Base-by-base conservation (phyloP, 306 rosid genomes). In the Gastrolobium villosum region DNA sequence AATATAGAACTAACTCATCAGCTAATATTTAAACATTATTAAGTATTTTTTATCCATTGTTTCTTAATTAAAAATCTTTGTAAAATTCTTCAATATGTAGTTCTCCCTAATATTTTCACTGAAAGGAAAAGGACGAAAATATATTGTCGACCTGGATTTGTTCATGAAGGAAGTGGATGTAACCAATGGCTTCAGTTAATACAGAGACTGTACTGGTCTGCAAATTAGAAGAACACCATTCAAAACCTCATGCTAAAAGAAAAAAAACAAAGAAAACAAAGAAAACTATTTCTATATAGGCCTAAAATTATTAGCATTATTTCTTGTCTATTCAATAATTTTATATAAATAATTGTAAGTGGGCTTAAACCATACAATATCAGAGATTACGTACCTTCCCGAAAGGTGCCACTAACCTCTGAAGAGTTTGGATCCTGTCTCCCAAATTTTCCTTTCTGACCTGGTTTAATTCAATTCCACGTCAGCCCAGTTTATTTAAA, bases 141-240 rank as follows among this genome's bases (percentile, higher is more conserved):
- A 15, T 9, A 50, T 28, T 6, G 2, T 2, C 62, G 46, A 87
- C 94, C 90, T 90, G 89, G 62, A 90, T 84, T 86, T 88, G 91
- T 40, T 86, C 86, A 34, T 84, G 92, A 71, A 87, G 94, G 79
- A 90, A 87, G 53, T 84, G 94, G 73, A 87, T 84, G 84, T 89
- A 89, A 48, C 94, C 94, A 76, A 87, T 87, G 45, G 94, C 86
- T 86, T 90, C 94, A 15, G 88, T 77, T 43, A 90, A 75, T 26
- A 87, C 91, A 14, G 90, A 84, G 37, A 89, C 88, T 65, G 94
- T 88, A 70, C 88, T 90, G 14, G 91, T 86, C 94, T 90, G 90
- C 57, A 40, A 87, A 45, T 64, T 52, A 64, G 32, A 50, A 5
- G 3, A 59, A 7, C 35, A 15, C 28, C 67, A 49, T 36, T 40